Conservation (phyloP, 192 early-diverging fungal genomes). For the Phycomyces blakesleeanus region DNA sequence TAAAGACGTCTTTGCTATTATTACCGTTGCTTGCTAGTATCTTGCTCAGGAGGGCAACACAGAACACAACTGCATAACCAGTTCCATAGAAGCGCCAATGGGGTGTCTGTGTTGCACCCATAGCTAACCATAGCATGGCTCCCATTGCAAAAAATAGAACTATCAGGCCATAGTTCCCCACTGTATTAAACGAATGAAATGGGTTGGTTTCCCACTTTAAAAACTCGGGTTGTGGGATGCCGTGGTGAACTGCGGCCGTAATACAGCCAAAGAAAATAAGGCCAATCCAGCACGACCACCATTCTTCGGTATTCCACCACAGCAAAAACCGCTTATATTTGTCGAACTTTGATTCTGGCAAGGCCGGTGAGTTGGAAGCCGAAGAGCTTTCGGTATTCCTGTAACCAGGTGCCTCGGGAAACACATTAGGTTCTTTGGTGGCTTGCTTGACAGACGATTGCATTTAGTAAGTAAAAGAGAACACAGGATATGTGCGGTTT, state of each 20-base stretch:
- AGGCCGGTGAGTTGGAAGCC: too few relatives aligned
- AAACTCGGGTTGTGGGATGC: slow-evolving; percentile 43
- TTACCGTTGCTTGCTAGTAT: slow-evolving; percentile 44
- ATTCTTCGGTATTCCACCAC: slow-evolving; percentile 55
- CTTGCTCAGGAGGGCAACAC: slow-evolving; percentile 44
- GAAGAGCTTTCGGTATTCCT: too few relatives aligned
- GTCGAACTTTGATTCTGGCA: too few relatives aligned
- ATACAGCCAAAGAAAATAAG: slow-evolving; percentile 47
- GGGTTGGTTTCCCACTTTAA: slow-evolving; percentile 40
- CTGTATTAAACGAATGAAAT: slow-evolving; percentile 37
- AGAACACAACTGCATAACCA: slow-evolving; percentile 43
- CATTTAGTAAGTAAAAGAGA: too few relatives aligned
- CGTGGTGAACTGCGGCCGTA: slow-evolving; percentile 35
- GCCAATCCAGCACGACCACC: slow-evolving; percentile 57
- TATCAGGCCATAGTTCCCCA: slow-evolving; percentile 36
- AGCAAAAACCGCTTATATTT: slow-evolving; percentile 35
- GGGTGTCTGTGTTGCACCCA: slow-evolving; percentile 29
- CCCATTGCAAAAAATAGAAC: slow-evolving; percentile 47
- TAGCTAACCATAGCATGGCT: slow-evolving; percentile 38
- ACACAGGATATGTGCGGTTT: too few relatives aligned
- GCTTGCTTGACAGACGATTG: too few relatives aligned
- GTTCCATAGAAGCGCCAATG: slow-evolving; percentile 36
- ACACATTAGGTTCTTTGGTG: too few relatives aligned
- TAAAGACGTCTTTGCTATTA: too few relatives aligned
- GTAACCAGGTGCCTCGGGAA: too few relatives aligned